Conservation (phyloP, 164 flowering plant species). For the Sextonia rubra region DNA sequence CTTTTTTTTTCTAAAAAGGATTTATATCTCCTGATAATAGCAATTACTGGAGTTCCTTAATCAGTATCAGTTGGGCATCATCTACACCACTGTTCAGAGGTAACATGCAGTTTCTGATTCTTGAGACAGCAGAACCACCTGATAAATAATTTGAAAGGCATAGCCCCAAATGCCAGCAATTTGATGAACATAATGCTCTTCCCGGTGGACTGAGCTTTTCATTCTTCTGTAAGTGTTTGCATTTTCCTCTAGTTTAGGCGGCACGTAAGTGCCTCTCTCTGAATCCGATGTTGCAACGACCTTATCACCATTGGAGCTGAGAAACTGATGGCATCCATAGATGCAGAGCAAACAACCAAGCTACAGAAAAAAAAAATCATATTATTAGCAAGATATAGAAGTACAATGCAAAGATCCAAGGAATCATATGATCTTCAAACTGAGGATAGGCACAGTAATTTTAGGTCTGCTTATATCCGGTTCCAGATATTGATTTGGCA, state of each 20-base stretch:
- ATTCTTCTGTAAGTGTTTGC: constrained; percentile 13
- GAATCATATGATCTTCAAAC: background rate
- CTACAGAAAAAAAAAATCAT: constrained; percentile 33
- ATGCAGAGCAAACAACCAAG: constrained; percentile 71
- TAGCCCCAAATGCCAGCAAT: constrained; percentile 66
- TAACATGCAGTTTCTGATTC: background rate
- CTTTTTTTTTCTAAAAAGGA: no score
- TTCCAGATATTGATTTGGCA: background rate
- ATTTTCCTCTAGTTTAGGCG: constrained; percentile 18
- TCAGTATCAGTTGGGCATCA: background rate
- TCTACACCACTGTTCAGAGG: background rate
- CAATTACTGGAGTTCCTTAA: no score
- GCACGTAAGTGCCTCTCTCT: constrained; percentile 39
- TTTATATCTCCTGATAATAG: no score
- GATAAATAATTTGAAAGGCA: constrained; percentile 72
- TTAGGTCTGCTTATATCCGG: background rate
- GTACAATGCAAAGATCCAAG: background rate
- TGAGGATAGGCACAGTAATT: no score
- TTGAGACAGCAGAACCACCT: constrained; percentile 38
- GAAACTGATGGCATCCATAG: constrained; percentile 61
- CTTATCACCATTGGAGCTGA: constrained; percentile 32
- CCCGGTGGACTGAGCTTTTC: constrained; percentile 19
- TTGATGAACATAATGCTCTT: constrained; percentile 23
- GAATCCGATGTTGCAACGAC: constrained; percentile 36
- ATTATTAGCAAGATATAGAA: constrained; percentile 8